Evolutionary conservation across 192 early-diverging fungal genomes (phyloP).

Genomic region (Funneliformis mosseae): DNA sequence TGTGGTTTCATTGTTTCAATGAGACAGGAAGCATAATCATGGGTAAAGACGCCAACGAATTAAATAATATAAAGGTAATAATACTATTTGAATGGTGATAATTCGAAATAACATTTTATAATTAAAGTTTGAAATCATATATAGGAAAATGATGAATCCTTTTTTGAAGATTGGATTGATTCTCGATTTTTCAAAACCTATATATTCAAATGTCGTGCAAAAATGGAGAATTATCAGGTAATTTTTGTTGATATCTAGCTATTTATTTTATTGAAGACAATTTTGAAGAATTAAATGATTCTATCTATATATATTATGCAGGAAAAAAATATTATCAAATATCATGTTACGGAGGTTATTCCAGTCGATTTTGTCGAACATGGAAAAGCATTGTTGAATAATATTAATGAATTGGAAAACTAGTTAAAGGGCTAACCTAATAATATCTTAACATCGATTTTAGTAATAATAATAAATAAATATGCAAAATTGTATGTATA

Average conservation of each 20-base stretch:
- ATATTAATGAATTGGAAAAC: not conserved
- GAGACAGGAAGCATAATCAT: slow-evolving; percentile 72
- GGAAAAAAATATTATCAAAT: not conserved
- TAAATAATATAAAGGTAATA: slow-evolving; percentile 61
- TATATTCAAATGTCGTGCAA: slow-evolving; percentile 76
- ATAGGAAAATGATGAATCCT: slow-evolving; percentile 47
- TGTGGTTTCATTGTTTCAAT: slow-evolving; percentile 87
- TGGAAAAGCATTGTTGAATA: not conserved
- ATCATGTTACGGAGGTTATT: not conserved
- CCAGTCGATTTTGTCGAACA: not conserved
- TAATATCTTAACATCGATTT: no score
- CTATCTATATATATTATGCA: not conserved
- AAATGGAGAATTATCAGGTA: slow-evolving; percentile 82
- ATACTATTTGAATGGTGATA: not conserved
- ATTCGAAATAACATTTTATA: not conserved
- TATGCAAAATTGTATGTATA: no score
- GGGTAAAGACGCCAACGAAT: slow-evolving; percentile 69
- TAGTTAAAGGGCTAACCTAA: no score
- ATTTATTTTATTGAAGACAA: not conserved
- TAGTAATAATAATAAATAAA: no score
- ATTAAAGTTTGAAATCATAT: not conserved
- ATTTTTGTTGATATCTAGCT: not conserved
- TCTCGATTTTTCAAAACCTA: slow-evolving; percentile 70
- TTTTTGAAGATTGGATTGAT: slow-evolving; percentile 54
- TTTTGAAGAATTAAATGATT: no score